These are phyloP conservation scores for Trypanosoma theileri DNA, from an alignment of 208 protist genomes.

Conservation along the genomic window DNA sequence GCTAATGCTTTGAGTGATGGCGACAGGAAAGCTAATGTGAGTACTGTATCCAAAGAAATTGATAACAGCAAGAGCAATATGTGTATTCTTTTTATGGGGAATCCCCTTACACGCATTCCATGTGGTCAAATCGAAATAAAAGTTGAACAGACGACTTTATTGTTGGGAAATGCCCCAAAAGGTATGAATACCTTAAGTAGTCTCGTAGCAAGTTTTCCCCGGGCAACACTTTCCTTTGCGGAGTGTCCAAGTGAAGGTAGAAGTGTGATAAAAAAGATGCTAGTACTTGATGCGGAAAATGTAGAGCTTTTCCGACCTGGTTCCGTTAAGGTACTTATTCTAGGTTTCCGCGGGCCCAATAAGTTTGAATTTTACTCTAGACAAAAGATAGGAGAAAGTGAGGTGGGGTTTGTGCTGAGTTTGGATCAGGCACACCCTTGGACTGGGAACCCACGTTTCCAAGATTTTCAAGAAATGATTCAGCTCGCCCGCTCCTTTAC, in stretches of 20 bases:
- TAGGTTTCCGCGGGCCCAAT: slow-evolving; percentile 77
- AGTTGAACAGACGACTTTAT: slow-evolving; percentile 56
- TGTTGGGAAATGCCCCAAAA: slow-evolving; percentile 55
- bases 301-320: slow-evolving; percentile 76
- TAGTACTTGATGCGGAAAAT: slow-evolving; percentile 70
- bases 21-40: slow-evolving; percentile 7
- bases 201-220: slow-evolving; percentile 64
- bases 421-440: slow-evolving; percentile 82
- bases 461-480: slow-evolving; percentile 86
- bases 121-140: slow-evolving; percentile 64
- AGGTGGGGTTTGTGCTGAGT: slow-evolving; percentile 71
- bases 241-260: slow-evolving; percentile 72
- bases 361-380: slow-evolving; percentile 82
- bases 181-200: slow-evolving; percentile 30
- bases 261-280: slow-evolving; percentile 62
- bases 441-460: slow-evolving; percentile 87
- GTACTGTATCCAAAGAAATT: background rate
- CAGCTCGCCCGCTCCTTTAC: slow-evolving; percentile 80
- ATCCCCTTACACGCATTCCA: slow-evolving; percentile 52
- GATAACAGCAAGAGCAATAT: background rate
- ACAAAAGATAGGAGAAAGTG: slow-evolving; percentile 54
- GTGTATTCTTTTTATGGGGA: slow-evolving; percentile 61
- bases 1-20: background rate
- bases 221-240: slow-evolving; percentile 61
- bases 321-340: slow-evolving; percentile 51